Evolutionary conservation across 352 stramenopile species (phyloP).

Genomic region (Phytophthora tubulina): DNA sequence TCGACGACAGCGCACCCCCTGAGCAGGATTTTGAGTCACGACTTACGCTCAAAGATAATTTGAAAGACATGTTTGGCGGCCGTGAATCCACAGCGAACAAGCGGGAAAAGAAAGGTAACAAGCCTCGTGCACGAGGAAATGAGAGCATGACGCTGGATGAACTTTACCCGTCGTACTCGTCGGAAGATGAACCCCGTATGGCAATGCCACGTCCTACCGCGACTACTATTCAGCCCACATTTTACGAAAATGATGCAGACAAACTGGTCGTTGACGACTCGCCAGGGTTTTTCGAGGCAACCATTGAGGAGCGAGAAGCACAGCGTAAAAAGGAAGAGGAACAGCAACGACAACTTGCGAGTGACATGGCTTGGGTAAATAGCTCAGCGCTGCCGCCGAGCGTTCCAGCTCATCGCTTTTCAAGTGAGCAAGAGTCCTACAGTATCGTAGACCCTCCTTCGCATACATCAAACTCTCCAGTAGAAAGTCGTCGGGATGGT

Average conservation of each 20-base stretch:
- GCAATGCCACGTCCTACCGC: conserved; percentile 21
- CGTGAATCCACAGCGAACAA: conserved; percentile 34
- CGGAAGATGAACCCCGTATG: conserved; percentile 33
- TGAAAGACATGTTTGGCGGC: conserved; percentile 52
- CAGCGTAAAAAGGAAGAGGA: conserved; percentile 41
- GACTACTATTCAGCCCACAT: conserved; percentile 31
- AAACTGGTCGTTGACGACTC: conserved; percentile 68
- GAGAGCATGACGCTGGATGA: conserved; percentile 49
- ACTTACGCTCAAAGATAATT: conserved; percentile 44
- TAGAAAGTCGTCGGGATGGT: conserved; percentile 20
- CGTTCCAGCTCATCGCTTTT: conserved; percentile 32
- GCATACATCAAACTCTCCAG: conserved; percentile 42
- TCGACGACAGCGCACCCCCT: neutral
- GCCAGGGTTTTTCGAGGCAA: conserved; percentile 67
- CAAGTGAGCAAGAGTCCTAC: conserved; percentile 59
- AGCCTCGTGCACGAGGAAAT: conserved; percentile 25
- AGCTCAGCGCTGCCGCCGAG: conserved; percentile 27
- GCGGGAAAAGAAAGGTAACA: conserved; percentile 12
- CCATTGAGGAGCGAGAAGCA: conserved; percentile 27
- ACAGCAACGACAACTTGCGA: conserved; percentile 33
- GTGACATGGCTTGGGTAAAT: conserved; percentile 41
- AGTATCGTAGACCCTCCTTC: conserved; percentile 63
- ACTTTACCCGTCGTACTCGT: conserved; percentile 41
- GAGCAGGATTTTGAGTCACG: conserved; percentile 31
- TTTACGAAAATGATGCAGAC: conserved; percentile 63